These are phyloP conservation scores for Pholiota conissans DNA, from an alignment of 768 basidiomycete genomes.

Conservation along the genomic window DNA sequence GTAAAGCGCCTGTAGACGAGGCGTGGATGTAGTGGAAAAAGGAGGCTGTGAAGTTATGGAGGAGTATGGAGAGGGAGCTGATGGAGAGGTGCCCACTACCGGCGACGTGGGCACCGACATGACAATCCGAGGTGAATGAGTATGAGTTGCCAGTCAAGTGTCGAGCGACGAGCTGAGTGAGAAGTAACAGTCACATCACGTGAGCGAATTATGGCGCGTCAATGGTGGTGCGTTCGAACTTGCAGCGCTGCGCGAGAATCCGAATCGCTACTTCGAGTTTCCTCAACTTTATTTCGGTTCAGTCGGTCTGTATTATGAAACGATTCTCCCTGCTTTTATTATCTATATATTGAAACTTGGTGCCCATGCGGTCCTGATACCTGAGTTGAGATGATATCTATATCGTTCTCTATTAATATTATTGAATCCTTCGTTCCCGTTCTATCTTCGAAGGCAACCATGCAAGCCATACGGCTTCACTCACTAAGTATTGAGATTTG, in stretches of 20 bases:
- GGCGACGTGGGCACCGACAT: background rate
- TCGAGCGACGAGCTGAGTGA: no score
- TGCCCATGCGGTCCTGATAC: background rate
- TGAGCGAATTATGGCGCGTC: background rate
- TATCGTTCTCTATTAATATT: background rate
- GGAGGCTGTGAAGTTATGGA: conserved; percentile 38
- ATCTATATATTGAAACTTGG: no score
- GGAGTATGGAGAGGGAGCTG: conserved; percentile 3
- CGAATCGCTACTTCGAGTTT: no score
- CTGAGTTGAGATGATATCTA: background rate
- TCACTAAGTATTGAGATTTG: background rate
- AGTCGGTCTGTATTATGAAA: no score
- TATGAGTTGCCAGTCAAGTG: background rate
- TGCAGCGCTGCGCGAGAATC: background rate
- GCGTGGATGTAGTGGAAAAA: conserved; percentile 45
- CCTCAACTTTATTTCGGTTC: no score
- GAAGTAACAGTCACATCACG: conserved; percentile 19
- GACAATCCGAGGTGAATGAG: background rate
- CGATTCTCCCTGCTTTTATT: no score
- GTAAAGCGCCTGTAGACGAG: conserved; percentile 79
- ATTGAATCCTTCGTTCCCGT: background rate
- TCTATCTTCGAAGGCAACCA: background rate
- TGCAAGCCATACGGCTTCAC: background rate
- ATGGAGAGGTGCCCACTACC: background rate
- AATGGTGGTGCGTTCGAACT: no score